phyloP scores from a whole-genome alignment of 2,329 filamentous ascomycete genomes.

The Monosporascus cannonballus region DNA sequence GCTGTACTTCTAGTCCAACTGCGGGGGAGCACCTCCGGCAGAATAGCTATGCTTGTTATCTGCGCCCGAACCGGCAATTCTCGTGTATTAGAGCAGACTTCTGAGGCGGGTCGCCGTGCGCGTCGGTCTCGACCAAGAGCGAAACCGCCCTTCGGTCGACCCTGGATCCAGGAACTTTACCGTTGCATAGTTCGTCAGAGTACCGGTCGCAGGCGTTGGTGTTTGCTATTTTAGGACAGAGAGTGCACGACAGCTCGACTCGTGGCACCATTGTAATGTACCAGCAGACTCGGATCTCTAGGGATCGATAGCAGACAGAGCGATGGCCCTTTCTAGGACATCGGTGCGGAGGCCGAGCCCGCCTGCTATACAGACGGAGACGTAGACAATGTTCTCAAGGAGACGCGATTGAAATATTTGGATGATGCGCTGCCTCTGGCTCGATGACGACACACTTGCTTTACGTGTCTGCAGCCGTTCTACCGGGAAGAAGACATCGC shows the following conservation, averaged over 20 bases:
- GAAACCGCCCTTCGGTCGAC: too few species aligned
- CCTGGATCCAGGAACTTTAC: too few species aligned
- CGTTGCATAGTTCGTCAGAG: too few species aligned
- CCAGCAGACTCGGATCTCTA: neutral
- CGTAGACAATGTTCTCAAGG: neutral
- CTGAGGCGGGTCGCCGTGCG: neutral
- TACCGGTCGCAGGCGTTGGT: too few species aligned
- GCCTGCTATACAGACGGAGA: neutral
- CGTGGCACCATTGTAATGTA: neutral
- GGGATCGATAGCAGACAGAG: neutral
- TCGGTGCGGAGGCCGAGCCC: neutral
- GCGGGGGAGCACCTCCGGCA: neutral
- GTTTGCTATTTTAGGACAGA: too few species aligned
- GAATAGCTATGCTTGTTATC: neutral
- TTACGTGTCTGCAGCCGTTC: neutral
- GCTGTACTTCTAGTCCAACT: neutral
- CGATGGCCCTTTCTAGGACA: neutral
- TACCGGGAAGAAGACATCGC: neutral
- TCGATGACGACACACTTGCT: neutral
- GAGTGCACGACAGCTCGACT: too few species aligned
- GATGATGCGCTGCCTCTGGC: neutral
- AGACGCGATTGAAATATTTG: neutral
- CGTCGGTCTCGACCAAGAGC: too few species aligned
- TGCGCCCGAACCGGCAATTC: neutral
- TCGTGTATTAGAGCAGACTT: neutral